phyloP scores from a whole-genome alignment of 192 early-diverging fungal genomes.

The Coemansia sp. region DNA sequence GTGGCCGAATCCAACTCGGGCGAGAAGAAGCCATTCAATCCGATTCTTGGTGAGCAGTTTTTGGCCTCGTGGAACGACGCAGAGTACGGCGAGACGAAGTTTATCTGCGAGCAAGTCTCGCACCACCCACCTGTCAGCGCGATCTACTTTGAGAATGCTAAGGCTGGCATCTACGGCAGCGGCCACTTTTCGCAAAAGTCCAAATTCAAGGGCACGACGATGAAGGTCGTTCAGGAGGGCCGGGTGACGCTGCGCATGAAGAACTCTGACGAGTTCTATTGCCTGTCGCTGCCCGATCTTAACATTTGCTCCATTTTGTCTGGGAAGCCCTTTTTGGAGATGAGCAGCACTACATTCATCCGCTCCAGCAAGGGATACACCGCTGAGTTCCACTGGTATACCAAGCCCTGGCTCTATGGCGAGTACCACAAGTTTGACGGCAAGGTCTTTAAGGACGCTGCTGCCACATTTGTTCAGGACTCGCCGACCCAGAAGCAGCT shows the following conservation, averaged over 20 bases:
- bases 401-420: constrained; percentile 76
- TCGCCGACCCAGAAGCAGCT: constrained; percentile 27
- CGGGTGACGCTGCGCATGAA: constrained; percentile 65
- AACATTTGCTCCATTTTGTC: constrained; percentile 74
- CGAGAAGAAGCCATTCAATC: constrained; percentile 78
- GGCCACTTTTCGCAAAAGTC: constrained; percentile 64
- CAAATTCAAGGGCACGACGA: constrained; percentile 70
- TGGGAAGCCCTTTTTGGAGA: constrained; percentile 63
- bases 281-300: constrained; percentile 71
- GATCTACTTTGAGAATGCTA: constrained; percentile 62
- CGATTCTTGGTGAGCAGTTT: constrained; percentile 69
- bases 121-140: constrained; percentile 75
- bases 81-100: constrained; percentile 51
- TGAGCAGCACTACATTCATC: constrained; percentile 61
- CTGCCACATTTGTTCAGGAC: constrained; percentile 15
- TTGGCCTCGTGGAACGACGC: constrained; percentile 60
- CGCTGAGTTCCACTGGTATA: constrained; percentile 68
- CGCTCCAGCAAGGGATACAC: constrained; percentile 54
- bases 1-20: constrained; percentile 62
- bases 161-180: constrained; percentile 59
- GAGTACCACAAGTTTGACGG: constrained; percentile 78
- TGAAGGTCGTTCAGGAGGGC: constrained; percentile 76
- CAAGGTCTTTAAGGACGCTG: constrained; percentile 43
- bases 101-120: constrained; percentile 68
- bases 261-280: constrained; percentile 63